Conservation (phyloP, 2,329 filamentous ascomycete genomes). For the Diaporthe ilicicola region DNA sequence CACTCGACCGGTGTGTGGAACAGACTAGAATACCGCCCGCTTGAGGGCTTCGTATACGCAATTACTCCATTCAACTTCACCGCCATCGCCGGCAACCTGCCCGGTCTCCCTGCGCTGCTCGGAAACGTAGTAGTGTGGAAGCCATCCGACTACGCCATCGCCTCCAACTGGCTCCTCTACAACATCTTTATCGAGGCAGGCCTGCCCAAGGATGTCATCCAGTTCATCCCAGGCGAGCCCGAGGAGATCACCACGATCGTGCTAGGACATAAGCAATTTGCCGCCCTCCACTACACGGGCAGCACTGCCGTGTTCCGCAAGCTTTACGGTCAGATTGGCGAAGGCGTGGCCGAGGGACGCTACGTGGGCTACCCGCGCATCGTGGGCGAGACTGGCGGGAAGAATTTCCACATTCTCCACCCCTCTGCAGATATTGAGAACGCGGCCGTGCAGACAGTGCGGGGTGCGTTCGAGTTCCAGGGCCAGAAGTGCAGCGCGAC, state of each 20-base stretch:
- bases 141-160: slow-evolving; percentile 87
- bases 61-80: slow-evolving; percentile 98
- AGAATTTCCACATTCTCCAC: slow-evolving; percentile 63
- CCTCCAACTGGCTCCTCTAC: slow-evolving; percentile 91
- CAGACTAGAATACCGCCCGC: slow-evolving; percentile 84
- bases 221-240: slow-evolving; percentile 91
- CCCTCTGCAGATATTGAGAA: slow-evolving; percentile 55
- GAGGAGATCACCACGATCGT: slow-evolving; percentile 82
- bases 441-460: slow-evolving; percentile 55
- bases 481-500: slow-evolving; percentile 62
- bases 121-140: slow-evolving; percentile 98
- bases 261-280: slow-evolving; percentile 80
- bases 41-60: slow-evolving; percentile 96
- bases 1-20: slow-evolving; percentile 91
- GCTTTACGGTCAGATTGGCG: slow-evolving; percentile 86
- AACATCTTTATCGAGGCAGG: slow-evolving; percentile 91
- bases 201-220: slow-evolving; percentile 87
- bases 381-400: slow-evolving; percentile 60
- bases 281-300: slow-evolving; percentile 94
- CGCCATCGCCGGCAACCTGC: slow-evolving; percentile 88
- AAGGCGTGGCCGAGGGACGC: slow-evolving; percentile 80
- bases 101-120: slow-evolving; percentile 83
- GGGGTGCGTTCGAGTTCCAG: slow-evolving; percentile 59
- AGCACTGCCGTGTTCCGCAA: slow-evolving; percentile 91
- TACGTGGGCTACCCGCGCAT: slow-evolving; percentile 77